Evolutionary conservation across 495 filamentous ascomycete species (phyloP).

Genomic region (Penicillium lividum): DNA sequence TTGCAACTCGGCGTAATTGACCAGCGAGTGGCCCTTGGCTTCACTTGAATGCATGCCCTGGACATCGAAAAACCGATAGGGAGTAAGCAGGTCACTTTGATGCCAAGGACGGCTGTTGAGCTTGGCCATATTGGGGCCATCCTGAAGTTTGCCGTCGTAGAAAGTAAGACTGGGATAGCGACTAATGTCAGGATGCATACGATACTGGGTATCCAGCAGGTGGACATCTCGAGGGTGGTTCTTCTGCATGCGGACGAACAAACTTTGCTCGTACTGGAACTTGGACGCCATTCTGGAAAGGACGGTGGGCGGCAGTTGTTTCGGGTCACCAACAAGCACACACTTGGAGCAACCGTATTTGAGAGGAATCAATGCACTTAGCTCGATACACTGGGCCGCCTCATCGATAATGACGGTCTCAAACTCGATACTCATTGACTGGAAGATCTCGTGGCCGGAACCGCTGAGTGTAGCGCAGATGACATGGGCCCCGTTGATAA

Average conservation of each 20-base stretch:
- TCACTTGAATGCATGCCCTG: slow-evolving; percentile 80
- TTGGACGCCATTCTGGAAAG: slow-evolving; percentile 88
- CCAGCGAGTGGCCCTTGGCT: slow-evolving; percentile 77
- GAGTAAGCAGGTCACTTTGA: slow-evolving; percentile 72
- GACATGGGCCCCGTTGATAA: slow-evolving; percentile 86
- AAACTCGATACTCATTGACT: slow-evolving; percentile 89
- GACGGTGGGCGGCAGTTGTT: slow-evolving; percentile 94
- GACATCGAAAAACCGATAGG: slow-evolving; percentile 98
- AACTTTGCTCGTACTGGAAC: slow-evolving; percentile 94
- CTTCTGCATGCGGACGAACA: slow-evolving; percentile 96
- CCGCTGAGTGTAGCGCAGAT: slow-evolving; percentile 95
- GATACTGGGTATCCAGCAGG: slow-evolving; percentile 92
- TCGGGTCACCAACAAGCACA: slow-evolving; percentile 95
- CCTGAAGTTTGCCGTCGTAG: slow-evolving; percentile 82
- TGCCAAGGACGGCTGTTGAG: slow-evolving; percentile 84
- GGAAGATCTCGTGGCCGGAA: slow-evolving; percentile 97
- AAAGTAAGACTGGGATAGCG: slow-evolving; percentile 85
- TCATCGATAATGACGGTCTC: slow-evolving; percentile 99
- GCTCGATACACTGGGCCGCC: slow-evolving; percentile 95
- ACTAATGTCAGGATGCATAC: slow-evolving; percentile 98
- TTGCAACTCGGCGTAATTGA: slow-evolving; percentile 84
- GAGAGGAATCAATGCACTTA: slow-evolving; percentile 93
- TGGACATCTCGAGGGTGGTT: slow-evolving; percentile 91
- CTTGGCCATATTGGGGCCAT: slow-evolving; percentile 78
- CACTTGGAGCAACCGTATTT: slow-evolving; percentile 98